Evolutionary conservation across 768 basidiomycete species (phyloP), one percentile per base, ranked within the genome.

Genomic region (Tylopilus cervinicoccineus): DNA sequence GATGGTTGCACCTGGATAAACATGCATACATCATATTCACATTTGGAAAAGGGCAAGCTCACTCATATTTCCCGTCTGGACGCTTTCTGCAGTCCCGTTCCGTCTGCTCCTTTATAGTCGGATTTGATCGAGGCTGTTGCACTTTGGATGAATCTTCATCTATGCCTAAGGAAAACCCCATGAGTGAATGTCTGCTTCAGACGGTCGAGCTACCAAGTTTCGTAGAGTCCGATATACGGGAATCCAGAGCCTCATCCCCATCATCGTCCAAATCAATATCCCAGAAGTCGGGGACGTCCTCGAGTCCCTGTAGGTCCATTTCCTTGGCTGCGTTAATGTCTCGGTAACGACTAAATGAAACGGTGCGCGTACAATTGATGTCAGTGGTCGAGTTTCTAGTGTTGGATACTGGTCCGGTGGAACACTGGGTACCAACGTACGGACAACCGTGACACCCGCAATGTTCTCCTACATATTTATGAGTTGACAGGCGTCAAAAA

Each of bases 261-360:
- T 65, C 62, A 11, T 62, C 61, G 17, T 59, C 59, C 10, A 68
- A 43, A 45, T 75, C 70, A 38, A 79, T 60, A 29, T 74, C 65
- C 80, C 87, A 89, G 55, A 88, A 85, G 51, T 82, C 79, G 13
- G 81, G 77, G 50, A 82, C 73, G 39, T 86, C 76, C 59, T 86
- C 84, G 4, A 89, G 72, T 3, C 82, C 83, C 20, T 74, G 76
- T 14, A 89, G 57, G 39, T 86, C 83, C 59, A 75, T 70, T 52
- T 85, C 84, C 88, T 90, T 53, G 43, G 4, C 28, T 13, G 23
- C 16, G 17, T 69, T 10, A 53, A 31, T 32, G 9, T 45, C 36
- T 38, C 17, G 7, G 11, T 32, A 43, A 31, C 19, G 14, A 12
- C 13, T 5, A 36, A 14, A 29, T 37, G 17, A n/a, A 16, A 38